Percentiles rank a stretch among this genome's conserved stretches.
Conservation (phyloP, 1,139 yeast genomes). For the Geotrichum phurueaensis region DNA sequence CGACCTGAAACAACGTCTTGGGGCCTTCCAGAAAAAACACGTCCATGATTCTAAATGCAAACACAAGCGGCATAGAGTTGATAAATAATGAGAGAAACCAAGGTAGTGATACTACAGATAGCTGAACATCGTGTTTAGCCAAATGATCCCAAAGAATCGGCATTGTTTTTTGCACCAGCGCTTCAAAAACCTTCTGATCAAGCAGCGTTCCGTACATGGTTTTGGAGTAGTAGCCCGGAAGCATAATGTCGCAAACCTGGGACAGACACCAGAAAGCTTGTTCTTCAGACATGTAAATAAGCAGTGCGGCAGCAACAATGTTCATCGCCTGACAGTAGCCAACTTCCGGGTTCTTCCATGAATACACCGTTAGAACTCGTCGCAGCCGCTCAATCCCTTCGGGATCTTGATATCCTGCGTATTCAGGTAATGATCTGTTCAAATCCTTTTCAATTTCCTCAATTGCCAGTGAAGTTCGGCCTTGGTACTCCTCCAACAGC, state of each 20-base stretch:
- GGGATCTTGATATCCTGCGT: conserved; percentile 80
- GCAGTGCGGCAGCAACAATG: conserved; percentile 87
- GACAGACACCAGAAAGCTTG: conserved; percentile 94
- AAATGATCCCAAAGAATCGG: conserved; percentile 86
- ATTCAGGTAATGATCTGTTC: conserved; percentile 90
- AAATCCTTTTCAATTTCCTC: conserved; percentile 97
- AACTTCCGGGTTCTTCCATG: conserved; percentile 95
- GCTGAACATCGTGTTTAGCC: conserved; percentile 70
- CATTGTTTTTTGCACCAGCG: conserved; percentile 81
- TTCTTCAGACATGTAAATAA: conserved; percentile 92
- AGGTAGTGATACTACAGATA: conserved; percentile 91
- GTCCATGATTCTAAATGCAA: conserved; percentile 87
- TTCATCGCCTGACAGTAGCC: conserved; percentile 99
- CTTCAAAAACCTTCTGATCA: conserved; percentile 91
- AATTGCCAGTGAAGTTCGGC: conserved; percentile 69
- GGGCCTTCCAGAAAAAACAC: conserved; percentile 89
- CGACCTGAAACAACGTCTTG: conserved; percentile 84
- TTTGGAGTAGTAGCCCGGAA: conserved; percentile 94
- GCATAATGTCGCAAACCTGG: conserved; percentile 73
- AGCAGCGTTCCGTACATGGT: conserved; percentile 96
- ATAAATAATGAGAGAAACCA: conserved; percentile 92
- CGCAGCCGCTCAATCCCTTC: conserved; percentile 83
- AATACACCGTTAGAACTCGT: conserved; percentile 84
- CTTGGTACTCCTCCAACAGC: conserved; percentile 54
- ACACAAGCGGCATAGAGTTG: conserved; percentile 90